Conservation (phyloP, 164 flowering plant species). For the Buxus sempervirens region DNA sequence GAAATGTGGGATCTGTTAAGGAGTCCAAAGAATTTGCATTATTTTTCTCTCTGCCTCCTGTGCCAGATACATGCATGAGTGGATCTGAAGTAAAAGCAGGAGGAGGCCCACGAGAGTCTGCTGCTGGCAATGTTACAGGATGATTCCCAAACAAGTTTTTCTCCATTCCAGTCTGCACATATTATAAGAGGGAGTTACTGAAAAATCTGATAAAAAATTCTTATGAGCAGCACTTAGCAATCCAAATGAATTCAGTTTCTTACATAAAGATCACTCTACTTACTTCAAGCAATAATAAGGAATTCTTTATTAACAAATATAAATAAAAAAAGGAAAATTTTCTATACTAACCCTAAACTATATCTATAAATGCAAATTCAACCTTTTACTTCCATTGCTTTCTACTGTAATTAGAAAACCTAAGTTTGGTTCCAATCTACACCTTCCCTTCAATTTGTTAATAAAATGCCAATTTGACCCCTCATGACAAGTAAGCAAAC, state of each 20-base stretch:
- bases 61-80: slow-evolving; percentile 34
- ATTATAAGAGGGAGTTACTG: slow-evolving; percentile 11
- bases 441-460: too few species aligned
- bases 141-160: slow-evolving; percentile 85
- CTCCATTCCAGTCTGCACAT: slow-evolving; percentile 88
- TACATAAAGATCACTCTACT: background rate
- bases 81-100: slow-evolving; percentile 94
- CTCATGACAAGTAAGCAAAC: too few species aligned
- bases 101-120: slow-evolving; percentile 69
- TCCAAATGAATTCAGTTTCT: background rate
- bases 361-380: too few species aligned
- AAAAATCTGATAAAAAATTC: slow-evolving; percentile 5
- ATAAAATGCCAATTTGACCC: too few species aligned
- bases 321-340: background rate
- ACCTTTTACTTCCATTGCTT: too few species aligned
- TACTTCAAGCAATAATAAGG: too few species aligned
- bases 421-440: too few species aligned
- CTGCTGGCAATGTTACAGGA: slow-evolving; percentile 53
- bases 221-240: background rate
- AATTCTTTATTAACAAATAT: background rate
- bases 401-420: too few species aligned
- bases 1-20: slow-evolving; percentile 17
- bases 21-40: slow-evolving; percentile 17
- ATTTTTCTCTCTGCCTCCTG: slow-evolving; percentile 29
- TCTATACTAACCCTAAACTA: too few species aligned